Evolutionary conservation across 2,329 filamentous ascomycete genomes (phyloP), one percentile per base, ranked within the genome.

Genomic region (Tolypocladium guangdongense): DNA sequence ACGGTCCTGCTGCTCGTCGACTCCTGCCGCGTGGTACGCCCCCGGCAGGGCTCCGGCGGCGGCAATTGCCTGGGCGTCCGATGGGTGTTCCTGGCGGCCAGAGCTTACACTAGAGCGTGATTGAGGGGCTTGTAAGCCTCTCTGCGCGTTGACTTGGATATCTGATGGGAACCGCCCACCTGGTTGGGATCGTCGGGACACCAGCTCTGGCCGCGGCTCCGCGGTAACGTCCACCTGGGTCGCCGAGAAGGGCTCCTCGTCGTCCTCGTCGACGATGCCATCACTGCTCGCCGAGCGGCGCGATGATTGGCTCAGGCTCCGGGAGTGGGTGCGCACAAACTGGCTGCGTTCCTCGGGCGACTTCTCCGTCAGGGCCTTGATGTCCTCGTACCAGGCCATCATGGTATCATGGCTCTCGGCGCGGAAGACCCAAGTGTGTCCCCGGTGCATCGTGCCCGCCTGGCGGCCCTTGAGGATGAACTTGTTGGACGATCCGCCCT

Each of bases 161-260:
- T 96, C 91, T 73, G 88, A 95, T 73, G 92, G 92, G 76, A 99
- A 99, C 71, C 91, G 84, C 77, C 92, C 92, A 84, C 91, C 92
- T 84, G 90, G 85, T 80, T 88, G 83, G 67, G 89, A 88, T 70
- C 90, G 84, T 70, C 80, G 80, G 63, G 80, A 75, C 61, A 72
- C 68, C 52, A 68, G 67, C 55, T 80, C 78, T 63, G 77, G 72
- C 59, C 71, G 76, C 57, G 74, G 72, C 61, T 70, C 73, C 56
- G 72, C 73, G 58, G 68, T 74, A 56, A 77, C 67, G 41, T 68
- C 66, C 50, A 71, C 64, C 55, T 69, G 72, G 73, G 62, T 71
- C 22, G 75, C 75, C 45, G 79, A 74, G 62, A 83, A 84, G 14
- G 81, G 80, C 61, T 84, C 80, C 57, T 84, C 80, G 52, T 86